Conservation (phyloP, 2,329 filamentous ascomycete species). For the Aulographum hederae region DNA sequence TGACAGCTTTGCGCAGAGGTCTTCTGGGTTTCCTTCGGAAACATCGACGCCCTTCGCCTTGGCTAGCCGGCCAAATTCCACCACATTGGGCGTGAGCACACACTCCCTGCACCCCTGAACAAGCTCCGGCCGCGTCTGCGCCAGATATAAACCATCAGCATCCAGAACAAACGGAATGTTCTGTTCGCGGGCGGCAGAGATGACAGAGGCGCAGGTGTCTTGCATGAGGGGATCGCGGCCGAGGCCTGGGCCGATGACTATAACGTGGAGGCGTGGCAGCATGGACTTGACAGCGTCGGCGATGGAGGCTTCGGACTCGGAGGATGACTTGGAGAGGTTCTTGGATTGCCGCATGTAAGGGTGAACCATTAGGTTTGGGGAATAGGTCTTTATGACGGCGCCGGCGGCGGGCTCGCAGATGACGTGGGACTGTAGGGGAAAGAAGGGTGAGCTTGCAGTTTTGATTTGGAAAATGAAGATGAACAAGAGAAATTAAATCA, state of each 20-base stretch:
- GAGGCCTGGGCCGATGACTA: constrained; percentile 84
- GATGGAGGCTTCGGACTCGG: constrained; percentile 42
- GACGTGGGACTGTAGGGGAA: constrained; percentile 62
- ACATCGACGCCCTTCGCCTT: constrained; percentile 54
- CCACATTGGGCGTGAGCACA: constrained; percentile 85
- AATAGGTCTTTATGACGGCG: constrained; percentile 88
- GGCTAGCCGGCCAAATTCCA: constrained; percentile 74
- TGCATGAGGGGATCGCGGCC: constrained; percentile 85
- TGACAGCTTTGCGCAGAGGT: constrained; percentile 52
- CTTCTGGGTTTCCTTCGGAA: constrained; percentile 27
- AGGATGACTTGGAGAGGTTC: constrained; percentile 26
- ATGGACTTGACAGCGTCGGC: constrained; percentile 56
- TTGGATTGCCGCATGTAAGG: constrained; percentile 74
- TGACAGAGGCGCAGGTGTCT: constrained; percentile 60
- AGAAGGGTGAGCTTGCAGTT: too few species aligned
- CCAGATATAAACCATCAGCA: constrained; percentile 69
- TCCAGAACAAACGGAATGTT: constrained; percentile 74
- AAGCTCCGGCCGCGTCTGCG: constrained; percentile 57
- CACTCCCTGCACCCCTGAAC: constrained; percentile 67
- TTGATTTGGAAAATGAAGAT: too few species aligned
- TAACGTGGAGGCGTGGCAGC: constrained; percentile 72
- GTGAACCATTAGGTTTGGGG: constrained; percentile 96
- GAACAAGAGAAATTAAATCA: too few species aligned
- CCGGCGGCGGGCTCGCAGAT: constrained; percentile 84
- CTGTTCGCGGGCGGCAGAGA: constrained; percentile 55